Conservation (phyloP, 495 filamentous ascomycete genomes). For the Collariella sp. region DNA sequence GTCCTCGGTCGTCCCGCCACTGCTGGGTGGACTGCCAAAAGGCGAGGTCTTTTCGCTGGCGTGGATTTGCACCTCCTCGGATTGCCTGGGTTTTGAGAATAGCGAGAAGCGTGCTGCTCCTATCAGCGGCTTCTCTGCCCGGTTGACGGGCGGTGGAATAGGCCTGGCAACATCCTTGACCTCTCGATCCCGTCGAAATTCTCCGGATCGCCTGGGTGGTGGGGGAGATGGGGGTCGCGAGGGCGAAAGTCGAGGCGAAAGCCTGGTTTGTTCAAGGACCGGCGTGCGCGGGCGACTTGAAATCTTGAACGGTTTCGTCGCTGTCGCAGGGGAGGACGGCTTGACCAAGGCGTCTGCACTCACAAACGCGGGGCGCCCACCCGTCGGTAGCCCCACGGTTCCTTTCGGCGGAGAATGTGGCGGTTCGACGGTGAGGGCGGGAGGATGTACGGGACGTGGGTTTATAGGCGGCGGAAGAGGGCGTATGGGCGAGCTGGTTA, state of each 20-base stretch:
- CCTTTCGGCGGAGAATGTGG: constrained; percentile 63
- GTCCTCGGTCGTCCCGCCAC: constrained; percentile 51
- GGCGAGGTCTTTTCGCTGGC: constrained; percentile 54
- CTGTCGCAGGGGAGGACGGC: constrained; percentile 41
- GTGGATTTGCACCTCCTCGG: constrained; percentile 25
- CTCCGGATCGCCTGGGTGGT: constrained; percentile 44
- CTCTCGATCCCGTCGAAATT: constrained; percentile 30
- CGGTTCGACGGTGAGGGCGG: constrained; percentile 63
- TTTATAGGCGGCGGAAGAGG: constrained; percentile 27
- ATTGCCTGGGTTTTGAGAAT: constrained; percentile 19
- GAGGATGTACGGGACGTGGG: constrained; percentile 51
- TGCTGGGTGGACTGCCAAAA: constrained; percentile 83
- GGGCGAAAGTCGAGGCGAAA: constrained; percentile 34
- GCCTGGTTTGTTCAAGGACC: constrained; percentile 32
- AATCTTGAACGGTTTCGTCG: constrained; percentile 44
- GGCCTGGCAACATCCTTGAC: constrained; percentile 28
- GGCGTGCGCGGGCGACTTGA: constrained; percentile 46
- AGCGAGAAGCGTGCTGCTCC: constrained; percentile 29
- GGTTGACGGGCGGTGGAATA: constrained; percentile 61
- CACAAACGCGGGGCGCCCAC: constrained; percentile 34
- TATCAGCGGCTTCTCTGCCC: constrained; percentile 71
- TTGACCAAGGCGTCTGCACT: constrained; percentile 42
- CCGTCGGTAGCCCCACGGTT: constrained; percentile 28
- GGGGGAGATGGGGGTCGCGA: constrained; percentile 46
- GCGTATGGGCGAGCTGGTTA: constrained; percentile 24